phyloP scores from a whole-genome alignment of 768 basidiomycete species.

The Lentinus tigrinus region DNA sequence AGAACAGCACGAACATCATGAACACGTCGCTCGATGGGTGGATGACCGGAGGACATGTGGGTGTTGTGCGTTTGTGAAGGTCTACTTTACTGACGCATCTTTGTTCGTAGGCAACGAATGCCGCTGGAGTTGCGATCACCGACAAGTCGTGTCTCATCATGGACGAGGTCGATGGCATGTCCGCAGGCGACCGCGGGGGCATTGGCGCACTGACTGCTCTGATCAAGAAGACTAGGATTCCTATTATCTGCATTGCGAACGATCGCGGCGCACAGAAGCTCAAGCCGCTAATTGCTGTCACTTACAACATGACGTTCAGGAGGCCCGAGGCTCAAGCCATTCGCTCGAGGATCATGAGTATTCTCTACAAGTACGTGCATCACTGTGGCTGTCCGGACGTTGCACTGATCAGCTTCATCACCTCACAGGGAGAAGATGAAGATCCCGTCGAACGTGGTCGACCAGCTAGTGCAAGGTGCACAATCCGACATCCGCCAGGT shows the following conservation, averaged over 20 bases:
- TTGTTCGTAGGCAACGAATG: constrained; percentile 48
- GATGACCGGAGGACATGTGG: constrained; percentile 57
- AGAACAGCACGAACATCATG: constrained; percentile 90
- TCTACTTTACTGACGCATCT: not conserved
- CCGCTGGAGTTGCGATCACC: constrained; percentile 71
- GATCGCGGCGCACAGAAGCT: constrained; percentile 86
- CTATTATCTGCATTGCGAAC: constrained; percentile 97
- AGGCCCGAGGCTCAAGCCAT: constrained; percentile 79
- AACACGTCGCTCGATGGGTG: constrained; percentile 89
- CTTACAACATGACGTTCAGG: constrained; percentile 74
- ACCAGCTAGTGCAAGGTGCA: constrained; percentile 84
- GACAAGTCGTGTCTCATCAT: constrained; percentile 89
- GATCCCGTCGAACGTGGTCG: constrained; percentile 86
- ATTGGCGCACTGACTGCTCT: constrained; percentile 89
- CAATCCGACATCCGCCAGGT: constrained; percentile 98
- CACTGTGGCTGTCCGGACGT: not conserved
- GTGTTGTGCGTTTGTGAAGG: constrained; percentile 5
- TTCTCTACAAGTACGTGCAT: constrained; percentile 77
- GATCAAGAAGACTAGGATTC: constrained; percentile 95
- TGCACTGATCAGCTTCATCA: not conserved
- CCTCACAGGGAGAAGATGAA: constrained; percentile 82
- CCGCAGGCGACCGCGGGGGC: constrained; percentile 94
- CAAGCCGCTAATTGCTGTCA: constrained; percentile 75
- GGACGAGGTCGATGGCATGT: constrained; percentile 99
- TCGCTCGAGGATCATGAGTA: constrained; percentile 84